Conservation (phyloP, 306 rosid species). For the Abrus precatorius region DNA sequence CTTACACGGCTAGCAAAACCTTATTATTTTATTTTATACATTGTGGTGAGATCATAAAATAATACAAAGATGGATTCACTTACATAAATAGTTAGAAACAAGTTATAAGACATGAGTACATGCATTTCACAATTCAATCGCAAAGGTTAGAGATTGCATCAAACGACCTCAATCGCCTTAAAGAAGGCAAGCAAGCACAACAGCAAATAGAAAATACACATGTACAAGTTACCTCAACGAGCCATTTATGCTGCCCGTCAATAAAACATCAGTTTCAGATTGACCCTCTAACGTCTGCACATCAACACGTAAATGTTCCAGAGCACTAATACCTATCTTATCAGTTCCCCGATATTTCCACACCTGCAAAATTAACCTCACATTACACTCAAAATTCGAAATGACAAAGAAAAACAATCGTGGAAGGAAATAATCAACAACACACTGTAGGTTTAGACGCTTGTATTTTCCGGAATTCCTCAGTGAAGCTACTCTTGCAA, state of each 20-base stretch:
- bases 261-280: conserved; percentile 60
- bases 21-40: neutral
- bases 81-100: neutral
- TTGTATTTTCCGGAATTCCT: conserved; percentile 69
- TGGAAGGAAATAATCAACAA: conserved; percentile 5
- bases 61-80: neutral
- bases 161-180: neutral
- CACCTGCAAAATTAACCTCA: conserved; percentile 60
- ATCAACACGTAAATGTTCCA: conserved; percentile 67
- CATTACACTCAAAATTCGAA: neutral
- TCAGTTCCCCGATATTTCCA: conserved; percentile 76
- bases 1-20: neutral
- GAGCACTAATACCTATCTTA: conserved; percentile 62
- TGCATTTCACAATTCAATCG: conserved; percentile 4
- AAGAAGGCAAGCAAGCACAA: conserved; percentile 26
- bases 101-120: neutral
- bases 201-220: conserved; percentile 2
- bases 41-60: neutral
- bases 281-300: conserved; percentile 74
- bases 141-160: conserved; percentile 7
- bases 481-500: conserved; percentile 68
- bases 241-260: conserved; percentile 71
- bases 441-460: conserved; percentile 76
- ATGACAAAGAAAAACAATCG: neutral
- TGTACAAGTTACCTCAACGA: conserved; percentile 64